A percentile compares a stretch with the other conserved stretches of the same genome.
These are phyloP conservation scores for Mimosa pudica DNA, from an alignment of 306 rosid genomes.

Conservation along the genomic window DNA sequence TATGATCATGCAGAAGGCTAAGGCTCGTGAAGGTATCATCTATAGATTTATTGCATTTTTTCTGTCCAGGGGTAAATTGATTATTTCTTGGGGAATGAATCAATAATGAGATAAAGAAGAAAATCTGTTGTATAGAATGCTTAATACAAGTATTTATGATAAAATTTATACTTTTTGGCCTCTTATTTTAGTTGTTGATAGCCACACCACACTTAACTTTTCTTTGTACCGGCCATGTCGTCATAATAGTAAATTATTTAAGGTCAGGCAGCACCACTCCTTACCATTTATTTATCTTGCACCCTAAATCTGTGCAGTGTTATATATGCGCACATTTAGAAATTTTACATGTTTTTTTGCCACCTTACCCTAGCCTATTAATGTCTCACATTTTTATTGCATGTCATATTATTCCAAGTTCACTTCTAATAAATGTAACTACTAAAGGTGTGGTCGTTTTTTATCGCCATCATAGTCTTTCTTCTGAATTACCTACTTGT, in stretches of 20 bases:
- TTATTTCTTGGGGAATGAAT: not conserved
- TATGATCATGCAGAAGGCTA: slow-evolving; percentile 56
- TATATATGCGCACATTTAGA: no score
- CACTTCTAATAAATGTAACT: no score
- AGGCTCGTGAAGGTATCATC: slow-evolving; percentile 37
- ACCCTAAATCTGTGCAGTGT: no score
- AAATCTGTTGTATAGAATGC: not conserved
- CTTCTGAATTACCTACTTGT: no score
- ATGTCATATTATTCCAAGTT: no score
- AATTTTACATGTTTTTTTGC: no score
- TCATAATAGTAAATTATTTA: slow-evolving; percentile 15
- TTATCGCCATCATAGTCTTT: no score
- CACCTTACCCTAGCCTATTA: no score
- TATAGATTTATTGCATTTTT: not conserved
- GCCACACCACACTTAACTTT: not conserved
- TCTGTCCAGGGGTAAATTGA: not conserved
- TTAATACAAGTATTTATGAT: not conserved
- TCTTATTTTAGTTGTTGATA: slow-evolving; percentile 9
- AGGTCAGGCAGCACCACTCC: not conserved
- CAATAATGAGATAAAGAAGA: not conserved
- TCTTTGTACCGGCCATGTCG: slow-evolving; percentile 10
- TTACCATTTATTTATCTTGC: no score
- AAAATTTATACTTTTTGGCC: slow-evolving; percentile 10
- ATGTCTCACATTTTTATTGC: no score
- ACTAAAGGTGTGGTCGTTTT: no score